Percentiles rank a stretch among this genome's conserved stretches.
Evolutionary conservation across 352 stramenopile genomes (phyloP).

Genomic region (Phytophthora kernoviae): DNA sequence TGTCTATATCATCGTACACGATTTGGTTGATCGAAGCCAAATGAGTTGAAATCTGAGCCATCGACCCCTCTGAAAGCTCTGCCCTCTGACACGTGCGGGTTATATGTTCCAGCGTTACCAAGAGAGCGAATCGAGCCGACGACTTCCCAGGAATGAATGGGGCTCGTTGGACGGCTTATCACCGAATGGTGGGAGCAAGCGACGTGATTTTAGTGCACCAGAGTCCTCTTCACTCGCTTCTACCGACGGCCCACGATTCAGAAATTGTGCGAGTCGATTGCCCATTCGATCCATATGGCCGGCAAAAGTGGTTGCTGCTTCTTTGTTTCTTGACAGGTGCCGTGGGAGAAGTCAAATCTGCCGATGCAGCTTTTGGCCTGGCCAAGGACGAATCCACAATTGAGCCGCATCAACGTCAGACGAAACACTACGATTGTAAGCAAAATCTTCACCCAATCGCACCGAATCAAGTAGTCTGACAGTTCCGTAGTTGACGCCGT

Average conservation of each 20-base stretch:
- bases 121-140: constrained; percentile 39
- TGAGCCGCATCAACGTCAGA: constrained; percentile 27
- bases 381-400: constrained; percentile 19
- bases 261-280: constrained; percentile 22
- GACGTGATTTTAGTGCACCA: constrained; percentile 2
- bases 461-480: constrained; percentile 43
- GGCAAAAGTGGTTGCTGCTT: constrained; percentile 8
- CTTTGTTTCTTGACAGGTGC: constrained; percentile 6
- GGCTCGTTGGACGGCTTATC: constrained; percentile 6
- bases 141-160: constrained; percentile 28
- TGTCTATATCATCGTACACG: constrained; percentile 60
- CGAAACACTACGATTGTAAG: constrained; percentile 35
- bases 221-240: constrained; percentile 12
- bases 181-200: constrained; percentile 2
- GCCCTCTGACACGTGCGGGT: constrained; percentile 47
- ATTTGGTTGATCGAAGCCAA: constrained; percentile 67
- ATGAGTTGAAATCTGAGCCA: constrained; percentile 59
- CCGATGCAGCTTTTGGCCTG: constrained; percentile 10
- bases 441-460: constrained; percentile 26
- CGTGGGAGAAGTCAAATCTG: constrained; percentile 4
- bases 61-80: constrained; percentile 61
- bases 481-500: constrained; percentile 40
- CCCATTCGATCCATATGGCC: constrained; percentile 30
- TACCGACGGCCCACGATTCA: constrained; percentile 8
- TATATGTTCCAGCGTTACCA: constrained; percentile 52